A percentile compares a stretch with the other conserved stretches of the same genome.
Conservation (phyloP, 1,284 basidiomycete species). For the Neonothopanus nambi region DNA sequence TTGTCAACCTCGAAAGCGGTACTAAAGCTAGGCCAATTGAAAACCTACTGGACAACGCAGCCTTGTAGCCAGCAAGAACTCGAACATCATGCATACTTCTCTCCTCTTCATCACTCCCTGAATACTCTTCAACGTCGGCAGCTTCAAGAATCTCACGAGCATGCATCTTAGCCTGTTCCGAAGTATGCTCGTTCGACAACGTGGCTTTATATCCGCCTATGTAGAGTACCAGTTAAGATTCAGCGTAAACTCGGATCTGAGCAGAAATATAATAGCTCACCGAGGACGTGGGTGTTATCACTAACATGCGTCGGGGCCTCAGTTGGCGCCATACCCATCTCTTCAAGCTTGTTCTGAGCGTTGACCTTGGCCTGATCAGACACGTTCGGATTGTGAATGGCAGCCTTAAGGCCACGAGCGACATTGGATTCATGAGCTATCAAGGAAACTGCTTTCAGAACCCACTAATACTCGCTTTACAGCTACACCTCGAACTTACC, state of each 20-base stretch:
- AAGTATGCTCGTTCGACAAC: slow-evolving; percentile 43
- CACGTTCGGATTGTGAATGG: slow-evolving; percentile 53
- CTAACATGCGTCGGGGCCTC: slow-evolving; percentile 13
- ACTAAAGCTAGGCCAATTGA: neutral
- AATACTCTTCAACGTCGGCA: slow-evolving; percentile 6
- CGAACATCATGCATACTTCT: slow-evolving; percentile 10
- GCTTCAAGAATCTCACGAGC: slow-evolving; percentile 41
- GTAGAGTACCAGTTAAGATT: neutral
- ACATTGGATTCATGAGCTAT: slow-evolving; percentile 29
- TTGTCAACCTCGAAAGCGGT: neutral
- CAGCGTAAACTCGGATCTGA: neutral
- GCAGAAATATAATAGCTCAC: neutral
- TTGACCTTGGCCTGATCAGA: slow-evolving; percentile 50
- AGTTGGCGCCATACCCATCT: slow-evolving; percentile 31
- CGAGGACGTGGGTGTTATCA: slow-evolving; percentile 26
- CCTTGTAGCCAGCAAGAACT: slow-evolving; percentile 19
- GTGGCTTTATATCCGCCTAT: slow-evolving; percentile 54
- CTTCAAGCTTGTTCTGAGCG: slow-evolving; percentile 43
- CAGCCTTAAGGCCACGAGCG: slow-evolving; percentile 55
- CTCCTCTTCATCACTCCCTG: slow-evolving; percentile 4
- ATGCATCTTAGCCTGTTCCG: slow-evolving; percentile 49
- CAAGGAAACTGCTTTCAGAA: neutral
- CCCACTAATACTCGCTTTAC: neutral
- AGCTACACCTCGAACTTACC: neutral
- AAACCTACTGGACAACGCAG: slow-evolving; percentile 19